Evolutionary conservation across 345 rosid species (phyloP).

Genomic region (Euphorbia pulcherrima): DNA sequence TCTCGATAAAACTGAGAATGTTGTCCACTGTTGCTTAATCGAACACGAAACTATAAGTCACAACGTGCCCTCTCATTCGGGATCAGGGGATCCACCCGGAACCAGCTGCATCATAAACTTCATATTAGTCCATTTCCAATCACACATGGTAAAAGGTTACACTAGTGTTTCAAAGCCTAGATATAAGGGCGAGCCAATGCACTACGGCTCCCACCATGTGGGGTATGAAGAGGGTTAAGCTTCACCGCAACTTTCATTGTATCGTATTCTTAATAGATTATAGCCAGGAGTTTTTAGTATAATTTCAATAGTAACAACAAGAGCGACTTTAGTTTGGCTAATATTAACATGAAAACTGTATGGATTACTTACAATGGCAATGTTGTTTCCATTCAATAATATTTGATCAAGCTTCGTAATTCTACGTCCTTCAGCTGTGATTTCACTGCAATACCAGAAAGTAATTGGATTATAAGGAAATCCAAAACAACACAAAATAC

Average conservation of each 20-base stretch:
- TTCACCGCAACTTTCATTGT: background rate
- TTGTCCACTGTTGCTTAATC: constrained; percentile 3
- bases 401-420: constrained; percentile 96
- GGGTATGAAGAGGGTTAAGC: too few relatives aligned
- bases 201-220: too few relatives aligned
- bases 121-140: too few relatives aligned
- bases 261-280: background rate
- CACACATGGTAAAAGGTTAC: background rate
- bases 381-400: constrained; percentile 88
- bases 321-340: background rate
- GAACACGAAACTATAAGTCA: background rate
- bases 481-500: background rate
- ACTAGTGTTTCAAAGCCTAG: background rate
- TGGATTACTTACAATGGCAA: constrained; percentile 69
- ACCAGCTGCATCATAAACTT: constrained; percentile 61
- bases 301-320: background rate
- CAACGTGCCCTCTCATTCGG: constrained; percentile 21
- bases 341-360: background rate
- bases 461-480: constrained; percentile 14
- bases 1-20: constrained; percentile 14
- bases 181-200: too few relatives aligned
- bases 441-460: constrained; percentile 49
- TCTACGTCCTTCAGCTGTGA: constrained; percentile 83
- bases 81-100: constrained; percentile 83
- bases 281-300: background rate